Base-by-base conservation (phyloP, 2,329 filamentous ascomycete species). In the Ambrosiella cleistominuta region DNA sequence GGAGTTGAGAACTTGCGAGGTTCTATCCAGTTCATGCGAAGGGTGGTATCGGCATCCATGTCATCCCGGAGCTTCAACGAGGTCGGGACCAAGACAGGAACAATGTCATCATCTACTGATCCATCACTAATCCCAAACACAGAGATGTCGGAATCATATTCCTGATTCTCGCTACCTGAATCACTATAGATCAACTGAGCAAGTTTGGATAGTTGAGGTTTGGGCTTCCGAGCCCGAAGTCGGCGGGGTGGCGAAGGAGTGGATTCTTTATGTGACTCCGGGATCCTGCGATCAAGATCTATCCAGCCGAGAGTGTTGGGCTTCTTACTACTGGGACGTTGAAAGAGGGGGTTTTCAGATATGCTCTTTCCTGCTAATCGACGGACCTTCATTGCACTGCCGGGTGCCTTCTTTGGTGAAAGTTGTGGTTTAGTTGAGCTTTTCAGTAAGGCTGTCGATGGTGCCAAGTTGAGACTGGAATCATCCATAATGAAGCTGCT, bases 401-500 rank as follows among this genome's bases (percentile, higher is more conserved):
- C 57, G 5, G 63, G 61, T 13, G 61, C 62, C 61, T 70, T 72
- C 44, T 61, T 65, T 1, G 69, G 66, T 3, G 69, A 70, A 5
- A 61, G 45, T 6, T 69, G 61, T 1, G 59, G 47, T 58, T 61
- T 63, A 61, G 63, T 15, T 19, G n/a, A 56, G 56, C 64, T 36
- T 59, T 64, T 47, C 1, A 54, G 35, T 27, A 39, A 50, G 7
- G n/a, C 15, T 8, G 47, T 47, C 13, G 56, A 55, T 38, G 63
- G 27, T 45, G 57, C n/a, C 49, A 57, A 36, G 19, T 55, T 52
- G 2, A 53, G 37, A 44, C 19, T 57, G 37, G 58, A 37, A 38
- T 60, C 51, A 27, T 37, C 39, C 27, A 27, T 27, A 3, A 27
- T 27, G 27, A 27, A 27, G 27, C 4, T 27, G 27, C 27, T 27